These are phyloP conservation scores for Symmetrospora coprosmae DNA, from an alignment of 768 basidiomycete species.

Conservation along the genomic window DNA sequence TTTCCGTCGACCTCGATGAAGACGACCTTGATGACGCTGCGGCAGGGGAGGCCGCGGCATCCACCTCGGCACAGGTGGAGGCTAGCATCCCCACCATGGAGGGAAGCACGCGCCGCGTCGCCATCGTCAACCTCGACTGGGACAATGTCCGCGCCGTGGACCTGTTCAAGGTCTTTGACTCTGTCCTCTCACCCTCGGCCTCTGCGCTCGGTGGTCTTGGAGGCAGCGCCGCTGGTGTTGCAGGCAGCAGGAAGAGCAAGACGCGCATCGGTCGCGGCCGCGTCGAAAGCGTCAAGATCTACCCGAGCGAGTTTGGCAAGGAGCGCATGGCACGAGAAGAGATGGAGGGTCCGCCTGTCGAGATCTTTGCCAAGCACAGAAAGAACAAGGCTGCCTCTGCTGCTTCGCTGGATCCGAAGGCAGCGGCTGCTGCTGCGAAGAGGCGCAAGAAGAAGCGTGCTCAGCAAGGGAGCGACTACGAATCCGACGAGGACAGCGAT, in stretches of 20 bases:
- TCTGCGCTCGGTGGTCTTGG: constrained; percentile 39
- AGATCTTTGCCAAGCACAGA: constrained; percentile 49
- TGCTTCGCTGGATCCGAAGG: too few species aligned
- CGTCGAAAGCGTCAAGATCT: constrained; percentile 64
- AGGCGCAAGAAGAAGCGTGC: constrained; percentile 43
- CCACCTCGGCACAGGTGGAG: constrained; percentile 13
- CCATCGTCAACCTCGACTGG: constrained; percentile 95
- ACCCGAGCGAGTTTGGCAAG: constrained; percentile 87
- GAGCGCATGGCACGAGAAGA: constrained; percentile 74
- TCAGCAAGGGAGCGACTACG: constrained; percentile 26
- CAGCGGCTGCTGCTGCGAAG: constrained; percentile 34
- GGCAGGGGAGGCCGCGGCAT: constrained; percentile 41
- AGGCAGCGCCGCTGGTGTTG: constrained; percentile 26
- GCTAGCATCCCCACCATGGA: background rate
- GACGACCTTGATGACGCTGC: constrained; percentile 36
- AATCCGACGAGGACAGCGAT: constrained; percentile 42
- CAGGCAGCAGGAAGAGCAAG: constrained; percentile 25
- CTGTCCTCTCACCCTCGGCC: constrained; percentile 55
- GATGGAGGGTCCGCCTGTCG: constrained; percentile 70
- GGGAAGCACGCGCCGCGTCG: constrained; percentile 54
- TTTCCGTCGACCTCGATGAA: constrained; percentile 61
- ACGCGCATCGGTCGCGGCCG: constrained; percentile 47
- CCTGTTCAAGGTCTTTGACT: constrained; percentile 81
- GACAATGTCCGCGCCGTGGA: constrained; percentile 81
- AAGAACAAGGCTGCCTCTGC: too few species aligned